Conservation (phyloP, 2,329 filamentous ascomycete genomes). For the Claviceps citrina region DNA sequence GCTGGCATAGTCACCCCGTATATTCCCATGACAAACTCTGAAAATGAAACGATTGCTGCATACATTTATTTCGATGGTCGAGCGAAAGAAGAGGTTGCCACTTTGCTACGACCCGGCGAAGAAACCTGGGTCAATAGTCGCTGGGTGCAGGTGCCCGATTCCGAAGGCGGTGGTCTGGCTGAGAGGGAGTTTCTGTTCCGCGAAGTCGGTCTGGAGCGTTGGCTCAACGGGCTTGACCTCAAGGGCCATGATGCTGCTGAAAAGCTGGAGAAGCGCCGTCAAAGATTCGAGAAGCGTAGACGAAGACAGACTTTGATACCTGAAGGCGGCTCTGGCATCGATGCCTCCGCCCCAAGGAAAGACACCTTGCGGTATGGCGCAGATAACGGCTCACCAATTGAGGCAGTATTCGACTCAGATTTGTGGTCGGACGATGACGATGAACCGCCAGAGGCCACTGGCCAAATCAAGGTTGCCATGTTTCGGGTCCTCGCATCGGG, state of each 20-base stretch:
- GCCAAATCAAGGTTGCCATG: slow-evolving; percentile 95
- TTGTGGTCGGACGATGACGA: slow-evolving; percentile 69
- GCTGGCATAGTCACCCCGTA: slow-evolving; percentile 61
- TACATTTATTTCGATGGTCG: slow-evolving; percentile 98
- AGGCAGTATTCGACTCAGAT: slow-evolving; percentile 52
- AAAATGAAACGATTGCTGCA: slow-evolving; percentile 92
- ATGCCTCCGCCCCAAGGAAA: slow-evolving; percentile 23
- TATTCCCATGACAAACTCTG: slow-evolving; percentile 77
- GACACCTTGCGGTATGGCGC: slow-evolving; percentile 67
- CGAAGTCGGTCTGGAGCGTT: slow-evolving; percentile 87
- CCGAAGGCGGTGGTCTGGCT: slow-evolving; percentile 83
- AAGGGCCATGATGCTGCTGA: slow-evolving; percentile 82
- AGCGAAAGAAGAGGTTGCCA: slow-evolving; percentile 91
- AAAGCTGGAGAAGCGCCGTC: slow-evolving; percentile 74
- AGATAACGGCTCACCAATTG: slow-evolving; percentile 58
- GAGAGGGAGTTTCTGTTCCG: slow-evolving; percentile 95
- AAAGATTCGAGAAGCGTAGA: slow-evolving; percentile 58
- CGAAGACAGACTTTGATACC: slow-evolving; percentile 41
- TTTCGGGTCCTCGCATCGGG: slow-evolving; percentile 90
- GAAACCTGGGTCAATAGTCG: slow-evolving; percentile 98
- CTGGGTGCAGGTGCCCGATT: slow-evolving; percentile 87
- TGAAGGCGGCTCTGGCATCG: slow-evolving; percentile 19
- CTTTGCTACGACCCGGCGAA: slow-evolving; percentile 76
- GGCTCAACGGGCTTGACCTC: slow-evolving; percentile 93
- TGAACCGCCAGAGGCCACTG: slow-evolving; percentile 81